Evolutionary conservation across 148 eudicot species (phyloP).

Genomic region (Silene uniflora): DNA sequence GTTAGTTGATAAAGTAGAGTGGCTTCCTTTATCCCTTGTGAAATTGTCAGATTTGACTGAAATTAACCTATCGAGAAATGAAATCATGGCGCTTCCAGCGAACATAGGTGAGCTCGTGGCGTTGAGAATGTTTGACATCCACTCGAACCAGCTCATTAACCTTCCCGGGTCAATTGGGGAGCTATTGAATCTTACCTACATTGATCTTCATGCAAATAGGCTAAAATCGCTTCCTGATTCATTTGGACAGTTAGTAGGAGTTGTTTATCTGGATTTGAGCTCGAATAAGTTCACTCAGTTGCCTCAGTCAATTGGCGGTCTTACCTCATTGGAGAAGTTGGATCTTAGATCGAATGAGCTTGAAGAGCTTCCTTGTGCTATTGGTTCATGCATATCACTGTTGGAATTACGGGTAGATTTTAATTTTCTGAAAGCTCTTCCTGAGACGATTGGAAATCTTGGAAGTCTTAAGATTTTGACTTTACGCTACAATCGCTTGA

Average conservation of each 20-base stretch:
- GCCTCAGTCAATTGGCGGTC: slow-evolving; percentile 46
- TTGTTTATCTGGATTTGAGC: slow-evolving; percentile 52
- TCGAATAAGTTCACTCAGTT: slow-evolving; percentile 47
- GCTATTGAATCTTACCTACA: slow-evolving; percentile 40
- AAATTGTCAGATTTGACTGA: slow-evolving; percentile 41
- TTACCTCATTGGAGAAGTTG: slow-evolving; percentile 45
- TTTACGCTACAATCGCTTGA: slow-evolving; percentile 53
- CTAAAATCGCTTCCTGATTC: slow-evolving; percentile 57
- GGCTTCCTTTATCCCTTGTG: slow-evolving; percentile 65
- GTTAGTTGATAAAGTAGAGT: slow-evolving; percentile 55
- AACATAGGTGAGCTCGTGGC: slow-evolving; percentile 42
- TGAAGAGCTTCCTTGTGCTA: slow-evolving; percentile 57
- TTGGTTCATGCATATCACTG: slow-evolving; percentile 57
- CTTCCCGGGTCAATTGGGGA: slow-evolving; percentile 63
- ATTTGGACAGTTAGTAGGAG: slow-evolving; percentile 38
- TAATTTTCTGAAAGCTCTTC: slow-evolving; percentile 56
- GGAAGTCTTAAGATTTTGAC: slow-evolving; percentile 42
- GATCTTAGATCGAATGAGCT: slow-evolving; percentile 56
- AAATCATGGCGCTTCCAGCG: slow-evolving; percentile 58
- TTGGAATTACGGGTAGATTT: slow-evolving; percentile 62
- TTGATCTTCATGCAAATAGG: slow-evolving; percentile 52
- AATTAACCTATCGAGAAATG: slow-evolving; percentile 52
- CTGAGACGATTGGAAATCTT: slow-evolving; percentile 63
- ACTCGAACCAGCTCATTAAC: slow-evolving; percentile 63
- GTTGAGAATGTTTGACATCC: slow-evolving; percentile 47